Conservation (phyloP, 768 basidiomycete species). For the Galerina sulciceps region DNA sequence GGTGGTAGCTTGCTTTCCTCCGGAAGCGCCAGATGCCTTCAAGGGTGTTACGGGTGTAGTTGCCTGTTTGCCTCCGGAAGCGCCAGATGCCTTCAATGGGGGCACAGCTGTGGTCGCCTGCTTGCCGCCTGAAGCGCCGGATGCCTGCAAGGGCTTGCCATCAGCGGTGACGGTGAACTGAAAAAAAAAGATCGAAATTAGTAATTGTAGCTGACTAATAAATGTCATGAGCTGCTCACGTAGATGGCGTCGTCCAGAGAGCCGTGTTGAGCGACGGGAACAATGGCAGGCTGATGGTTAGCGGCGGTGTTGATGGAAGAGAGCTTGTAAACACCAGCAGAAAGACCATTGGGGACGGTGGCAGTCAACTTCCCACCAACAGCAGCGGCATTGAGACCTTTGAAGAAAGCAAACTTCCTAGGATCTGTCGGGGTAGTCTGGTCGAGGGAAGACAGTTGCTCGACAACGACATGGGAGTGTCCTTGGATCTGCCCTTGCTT, state of each 20-base stretch:
- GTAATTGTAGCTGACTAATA: background rate
- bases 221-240: conserved; percentile 36
- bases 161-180: conserved; percentile 29
- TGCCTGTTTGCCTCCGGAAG: no score
- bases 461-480: conserved; percentile 64
- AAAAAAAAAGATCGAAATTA: background rate
- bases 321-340: conserved; percentile 62
- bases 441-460: conserved; percentile 46
- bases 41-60: background rate
- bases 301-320: conserved; percentile 59
- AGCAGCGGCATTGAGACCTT: conserved; percentile 51
- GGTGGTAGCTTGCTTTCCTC: background rate
- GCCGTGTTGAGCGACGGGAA: conserved; percentile 66
- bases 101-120: background rate
- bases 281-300: conserved; percentile 66
- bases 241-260: conserved; percentile 64
- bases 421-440: conserved; percentile 54
- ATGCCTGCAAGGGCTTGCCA: conserved; percentile 17
- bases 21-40: background rate
- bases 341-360: conserved; percentile 56
- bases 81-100: background rate
- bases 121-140: background rate
- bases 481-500: conserved; percentile 54
- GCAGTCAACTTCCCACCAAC: conserved; percentile 52
- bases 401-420: conserved; percentile 63